phyloP scores from a whole-genome alignment of 331 rosid genomes.

The Rosa hybrid region DNA sequence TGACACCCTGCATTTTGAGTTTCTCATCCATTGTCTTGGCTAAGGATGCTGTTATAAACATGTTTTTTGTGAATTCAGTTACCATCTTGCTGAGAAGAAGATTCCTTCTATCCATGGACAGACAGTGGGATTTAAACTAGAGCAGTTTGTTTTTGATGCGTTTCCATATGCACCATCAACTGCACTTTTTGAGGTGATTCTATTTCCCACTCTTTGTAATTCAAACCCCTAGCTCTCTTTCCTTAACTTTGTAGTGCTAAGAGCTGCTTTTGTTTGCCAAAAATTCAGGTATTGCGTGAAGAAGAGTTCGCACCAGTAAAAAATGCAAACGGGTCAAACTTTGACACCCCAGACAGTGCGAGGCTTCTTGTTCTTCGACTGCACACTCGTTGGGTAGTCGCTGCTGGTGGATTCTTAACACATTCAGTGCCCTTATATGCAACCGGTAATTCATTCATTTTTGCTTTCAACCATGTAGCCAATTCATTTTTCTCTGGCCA shows the following conservation, averaged over 20 bases:
- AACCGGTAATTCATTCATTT: slow-evolving; percentile 59
- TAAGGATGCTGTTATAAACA: slow-evolving; percentile 28
- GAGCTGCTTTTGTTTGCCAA: slow-evolving; percentile 24
- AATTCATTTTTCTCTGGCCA: neutral
- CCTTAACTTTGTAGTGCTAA: slow-evolving; percentile 15
- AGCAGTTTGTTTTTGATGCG: slow-evolving; percentile 95
- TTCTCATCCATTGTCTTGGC: neutral
- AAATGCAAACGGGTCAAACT: slow-evolving; percentile 86
- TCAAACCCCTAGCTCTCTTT: slow-evolving; percentile 12
- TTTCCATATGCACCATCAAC: slow-evolving; percentile 98
- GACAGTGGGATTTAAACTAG: slow-evolving; percentile 76
- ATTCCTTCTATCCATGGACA: slow-evolving; percentile 85
- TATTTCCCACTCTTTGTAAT: slow-evolving; percentile 6
- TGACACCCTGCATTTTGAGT: neutral
- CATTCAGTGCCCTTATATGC: slow-evolving; percentile 95
- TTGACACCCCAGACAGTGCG: slow-evolving; percentile 96
- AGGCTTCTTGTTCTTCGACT: slow-evolving; percentile 92
- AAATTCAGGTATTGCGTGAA: slow-evolving; percentile 69
- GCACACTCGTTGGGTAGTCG: slow-evolving; percentile 95
- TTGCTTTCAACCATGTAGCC: neutral
- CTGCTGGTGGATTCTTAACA: slow-evolving; percentile 98
- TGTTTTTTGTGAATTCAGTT: slow-evolving; percentile 48
- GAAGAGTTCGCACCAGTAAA: slow-evolving; percentile 99
- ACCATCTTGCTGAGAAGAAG: slow-evolving; percentile 96
- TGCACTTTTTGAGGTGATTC: slow-evolving; percentile 89